Evolutionary conservation across 2,329 filamentous ascomycete species (phyloP).

Genomic region (Calonectria naviculata): DNA sequence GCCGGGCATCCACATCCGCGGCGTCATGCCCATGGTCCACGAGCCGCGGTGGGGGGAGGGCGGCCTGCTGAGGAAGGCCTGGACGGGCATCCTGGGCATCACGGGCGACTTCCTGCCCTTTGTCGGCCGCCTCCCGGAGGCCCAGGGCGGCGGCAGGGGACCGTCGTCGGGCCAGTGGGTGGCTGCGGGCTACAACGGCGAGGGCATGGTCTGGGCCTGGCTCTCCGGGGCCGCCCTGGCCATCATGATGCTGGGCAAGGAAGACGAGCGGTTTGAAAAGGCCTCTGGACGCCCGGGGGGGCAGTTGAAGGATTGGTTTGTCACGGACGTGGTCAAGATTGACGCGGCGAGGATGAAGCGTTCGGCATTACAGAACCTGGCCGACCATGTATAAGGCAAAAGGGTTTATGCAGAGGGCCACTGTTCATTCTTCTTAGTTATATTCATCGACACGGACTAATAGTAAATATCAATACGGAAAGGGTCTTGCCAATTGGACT

Average conservation of each 20-base stretch:
- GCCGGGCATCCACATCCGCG: slow-evolving; percentile 52
- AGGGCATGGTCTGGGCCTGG: slow-evolving; percentile 67
- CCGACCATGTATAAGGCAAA: slow-evolving; percentile 14
- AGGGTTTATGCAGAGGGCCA: too few species aligned
- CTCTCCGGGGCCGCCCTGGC: slow-evolving; percentile 60
- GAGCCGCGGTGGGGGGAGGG: slow-evolving; percentile 49
- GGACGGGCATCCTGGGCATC: slow-evolving; percentile 61
- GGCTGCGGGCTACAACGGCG: slow-evolving; percentile 61
- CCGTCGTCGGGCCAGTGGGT: slow-evolving; percentile 58
- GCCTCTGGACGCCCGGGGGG: slow-evolving; percentile 50
- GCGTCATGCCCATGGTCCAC: slow-evolving; percentile 56
- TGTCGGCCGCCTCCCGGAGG: slow-evolving; percentile 56
- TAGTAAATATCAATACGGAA: too few species aligned
- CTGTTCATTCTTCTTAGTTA: too few species aligned
- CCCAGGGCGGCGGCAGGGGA: slow-evolving; percentile 10
- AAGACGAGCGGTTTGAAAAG: slow-evolving; percentile 42
- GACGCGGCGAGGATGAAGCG: slow-evolving; percentile 47
- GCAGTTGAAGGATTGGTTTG: slow-evolving; percentile 53
- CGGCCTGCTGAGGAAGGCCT: slow-evolving; percentile 51
- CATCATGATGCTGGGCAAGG: slow-evolving; percentile 56
- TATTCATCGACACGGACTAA: neutral
- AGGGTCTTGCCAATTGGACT: too few species aligned
- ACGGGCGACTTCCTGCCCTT: slow-evolving; percentile 62
- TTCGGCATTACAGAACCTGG: slow-evolving; percentile 50
- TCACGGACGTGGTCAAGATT: slow-evolving; percentile 46